A percentile compares a stretch with the other conserved stretches of the same genome.
phyloP scores from a whole-genome alignment of 2,329 filamentous ascomycete genomes.

The Cladosporium sp. region DNA sequence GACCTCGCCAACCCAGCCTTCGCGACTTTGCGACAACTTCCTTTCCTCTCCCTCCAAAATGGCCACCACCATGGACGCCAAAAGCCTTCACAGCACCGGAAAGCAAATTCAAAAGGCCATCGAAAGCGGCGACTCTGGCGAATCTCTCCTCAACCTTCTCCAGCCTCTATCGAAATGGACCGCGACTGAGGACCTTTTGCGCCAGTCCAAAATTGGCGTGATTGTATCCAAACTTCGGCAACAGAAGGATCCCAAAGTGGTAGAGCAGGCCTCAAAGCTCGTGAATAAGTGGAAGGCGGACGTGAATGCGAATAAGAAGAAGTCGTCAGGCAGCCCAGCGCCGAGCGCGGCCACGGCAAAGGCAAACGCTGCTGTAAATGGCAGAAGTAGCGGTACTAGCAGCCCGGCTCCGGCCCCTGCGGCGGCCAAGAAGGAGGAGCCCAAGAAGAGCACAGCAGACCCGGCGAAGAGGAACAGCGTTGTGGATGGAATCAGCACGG shows the following conservation, averaged over 20 bases:
- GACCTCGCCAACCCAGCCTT: not conserved
- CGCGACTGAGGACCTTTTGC: slow-evolving; percentile 83
- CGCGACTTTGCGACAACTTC: not conserved
- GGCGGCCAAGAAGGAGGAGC: slow-evolving; percentile 29
- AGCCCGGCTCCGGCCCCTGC: slow-evolving; percentile 31
- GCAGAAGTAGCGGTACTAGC: slow-evolving; percentile 34
- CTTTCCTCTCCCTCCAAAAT: not conserved
- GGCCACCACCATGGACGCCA: slow-evolving; percentile 62
- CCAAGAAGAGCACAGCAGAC: slow-evolving; percentile 49
- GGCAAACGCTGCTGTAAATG: slow-evolving; percentile 31
- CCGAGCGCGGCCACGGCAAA: slow-evolving; percentile 41
- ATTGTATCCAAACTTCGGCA: slow-evolving; percentile 79
- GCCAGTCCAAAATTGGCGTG: slow-evolving; percentile 87
- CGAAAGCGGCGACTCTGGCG: slow-evolving; percentile 65
- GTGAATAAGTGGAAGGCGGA: slow-evolving; percentile 83
- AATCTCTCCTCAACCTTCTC: slow-evolving; percentile 68
- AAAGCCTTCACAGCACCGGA: slow-evolving; percentile 72
- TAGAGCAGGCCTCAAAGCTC: slow-evolving; percentile 70
- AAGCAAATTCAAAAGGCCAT: slow-evolving; percentile 77
- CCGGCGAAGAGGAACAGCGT: slow-evolving; percentile 77
- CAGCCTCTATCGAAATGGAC: slow-evolving; percentile 73
- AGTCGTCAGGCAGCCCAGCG: slow-evolving; percentile 41
- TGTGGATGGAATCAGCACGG: slow-evolving; percentile 72
- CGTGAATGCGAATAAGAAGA: slow-evolving; percentile 53
- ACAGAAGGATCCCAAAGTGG: slow-evolving; percentile 70